phyloP scores from a whole-genome alignment of 371 early-diverging fungal species.

The Lichtheimia ornata region DNA sequence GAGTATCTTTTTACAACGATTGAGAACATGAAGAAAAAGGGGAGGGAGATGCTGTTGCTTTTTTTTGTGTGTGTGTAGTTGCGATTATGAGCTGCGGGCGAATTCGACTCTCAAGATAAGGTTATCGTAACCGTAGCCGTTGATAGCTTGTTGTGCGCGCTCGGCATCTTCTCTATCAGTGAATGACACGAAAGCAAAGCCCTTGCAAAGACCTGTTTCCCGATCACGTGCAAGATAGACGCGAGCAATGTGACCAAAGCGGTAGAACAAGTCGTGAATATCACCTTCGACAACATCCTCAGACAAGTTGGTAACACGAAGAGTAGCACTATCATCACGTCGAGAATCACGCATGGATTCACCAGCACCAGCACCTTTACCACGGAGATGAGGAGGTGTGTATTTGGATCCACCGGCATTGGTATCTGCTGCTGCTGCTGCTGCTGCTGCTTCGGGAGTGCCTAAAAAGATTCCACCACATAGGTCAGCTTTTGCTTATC shows the following conservation, averaged over 20 bases:
- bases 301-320: slow-evolving; percentile 95
- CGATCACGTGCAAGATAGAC: slow-evolving; percentile 88
- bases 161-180: slow-evolving; percentile 80
- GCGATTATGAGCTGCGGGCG: slow-evolving; percentile 43
- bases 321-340: slow-evolving; percentile 84
- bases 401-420: slow-evolving; percentile 66
- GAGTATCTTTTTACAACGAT: no score
- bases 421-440: slow-evolving; percentile 28
- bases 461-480: neutral
- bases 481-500: neutral
- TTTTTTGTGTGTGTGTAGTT: neutral
- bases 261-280: slow-evolving; percentile 84
- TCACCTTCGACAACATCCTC: slow-evolving; percentile 91
- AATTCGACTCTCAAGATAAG: slow-evolving; percentile 91
- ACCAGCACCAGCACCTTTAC: slow-evolving; percentile 55
- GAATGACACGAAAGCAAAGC: slow-evolving; percentile 95
- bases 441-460: slow-evolving; percentile 17
- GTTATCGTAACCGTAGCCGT: slow-evolving; percentile 94
- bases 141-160: slow-evolving; percentile 80
- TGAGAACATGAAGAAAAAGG: no score
- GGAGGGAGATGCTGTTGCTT: neutral
- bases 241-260: slow-evolving; percentile 81
- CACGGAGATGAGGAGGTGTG: slow-evolving; percentile 85
- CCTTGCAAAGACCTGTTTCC: slow-evolving; percentile 87
- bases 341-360: slow-evolving; percentile 57